These are phyloP conservation scores for Dictyostelium firmibasis DNA, from an alignment of 78 protist species.

Conservation along the genomic window DNA sequence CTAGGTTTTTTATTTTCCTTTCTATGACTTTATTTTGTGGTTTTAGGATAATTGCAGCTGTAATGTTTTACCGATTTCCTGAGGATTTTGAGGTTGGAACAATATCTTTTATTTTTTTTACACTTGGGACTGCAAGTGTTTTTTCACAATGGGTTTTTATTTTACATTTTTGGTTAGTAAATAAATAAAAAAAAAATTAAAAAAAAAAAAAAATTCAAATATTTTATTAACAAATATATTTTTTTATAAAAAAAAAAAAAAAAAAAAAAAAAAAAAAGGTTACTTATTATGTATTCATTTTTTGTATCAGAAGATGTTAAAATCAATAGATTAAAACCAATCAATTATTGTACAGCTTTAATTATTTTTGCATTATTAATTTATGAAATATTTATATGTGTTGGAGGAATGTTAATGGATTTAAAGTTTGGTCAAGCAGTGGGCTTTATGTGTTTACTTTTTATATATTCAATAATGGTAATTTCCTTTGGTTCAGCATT, in stretches of 20 bases:
- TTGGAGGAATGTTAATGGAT: not conserved
- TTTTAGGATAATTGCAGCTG: not conserved
- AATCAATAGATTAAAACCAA: not conserved
- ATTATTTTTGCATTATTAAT: not conserved
- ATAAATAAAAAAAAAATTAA: no score
- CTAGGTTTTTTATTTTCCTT: not conserved
- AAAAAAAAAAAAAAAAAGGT: not conserved
- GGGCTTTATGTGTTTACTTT: not conserved
- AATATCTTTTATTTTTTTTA: not conserved
- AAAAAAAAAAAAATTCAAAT: no score
- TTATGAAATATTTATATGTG: not conserved
- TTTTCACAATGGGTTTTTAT: not conserved
- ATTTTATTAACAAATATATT: no score
- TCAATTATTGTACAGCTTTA: not conserved
- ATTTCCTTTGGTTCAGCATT: not conserved
- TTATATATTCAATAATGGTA: not conserved
- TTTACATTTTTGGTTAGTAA: not conserved
- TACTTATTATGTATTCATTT: conserved; percentile 28
- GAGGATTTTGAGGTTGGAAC: not conserved
- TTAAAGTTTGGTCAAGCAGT: not conserved
- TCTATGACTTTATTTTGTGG: not conserved
- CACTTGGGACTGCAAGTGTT: not conserved
- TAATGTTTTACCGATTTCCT: not conserved
- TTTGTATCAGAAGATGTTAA: conserved; percentile 1
- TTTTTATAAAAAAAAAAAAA: no score